Percentiles rank a stretch among this genome's conserved stretches.
Conservation (phyloP, 163 green algal species). For the Prototheca stagnorum region DNA sequence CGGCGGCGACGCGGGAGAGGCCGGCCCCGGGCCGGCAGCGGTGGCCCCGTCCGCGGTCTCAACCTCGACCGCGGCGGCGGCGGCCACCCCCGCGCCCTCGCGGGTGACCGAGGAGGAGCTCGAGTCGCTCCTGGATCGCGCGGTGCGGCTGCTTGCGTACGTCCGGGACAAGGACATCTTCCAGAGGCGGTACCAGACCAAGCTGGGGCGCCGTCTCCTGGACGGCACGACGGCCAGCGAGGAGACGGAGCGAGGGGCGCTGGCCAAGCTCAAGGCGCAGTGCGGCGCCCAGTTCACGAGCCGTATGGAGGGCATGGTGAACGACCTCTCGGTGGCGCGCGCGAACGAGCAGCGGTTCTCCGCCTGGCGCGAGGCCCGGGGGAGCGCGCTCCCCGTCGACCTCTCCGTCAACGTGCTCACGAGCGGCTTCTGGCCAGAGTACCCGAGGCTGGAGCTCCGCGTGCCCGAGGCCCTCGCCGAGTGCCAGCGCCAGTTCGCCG, state of each 20-base stretch:
- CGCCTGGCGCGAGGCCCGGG: constrained; percentile 28
- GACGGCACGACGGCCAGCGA: constrained; percentile 59
- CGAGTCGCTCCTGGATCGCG: constrained; percentile 87
- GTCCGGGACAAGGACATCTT: constrained; percentile 92
- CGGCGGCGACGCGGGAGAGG: too few relatives aligned
- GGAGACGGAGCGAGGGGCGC: constrained; percentile 85
- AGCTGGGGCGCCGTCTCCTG: constrained; percentile 66
- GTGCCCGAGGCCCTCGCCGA: constrained; percentile 80
- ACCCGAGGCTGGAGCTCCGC: constrained; percentile 70
- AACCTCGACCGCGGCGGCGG: too few relatives aligned
- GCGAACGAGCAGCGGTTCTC: constrained; percentile 84
- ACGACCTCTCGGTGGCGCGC: constrained; percentile 78
- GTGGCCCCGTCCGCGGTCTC: too few relatives aligned
- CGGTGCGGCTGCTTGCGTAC: constrained; percentile 94
- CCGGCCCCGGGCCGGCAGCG: too few relatives aligned
- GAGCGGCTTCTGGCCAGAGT: constrained; percentile 90
- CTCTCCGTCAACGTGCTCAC: constrained; percentile 67
- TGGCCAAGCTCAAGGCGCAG: constrained; percentile 94
- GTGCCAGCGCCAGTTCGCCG: constrained; percentile 44
- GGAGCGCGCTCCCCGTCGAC: constrained; percentile 12
- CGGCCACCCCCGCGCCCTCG: constrained; percentile 60
- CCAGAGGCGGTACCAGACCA: constrained; percentile 87
- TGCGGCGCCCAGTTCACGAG: constrained; percentile 94
- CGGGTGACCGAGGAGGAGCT: constrained; percentile 76
- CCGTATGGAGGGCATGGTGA: constrained; percentile 99